Evolutionary conservation across 371 early-diverging fungal genomes (phyloP).

Genomic region (Lichtheimia ramosa): DNA sequence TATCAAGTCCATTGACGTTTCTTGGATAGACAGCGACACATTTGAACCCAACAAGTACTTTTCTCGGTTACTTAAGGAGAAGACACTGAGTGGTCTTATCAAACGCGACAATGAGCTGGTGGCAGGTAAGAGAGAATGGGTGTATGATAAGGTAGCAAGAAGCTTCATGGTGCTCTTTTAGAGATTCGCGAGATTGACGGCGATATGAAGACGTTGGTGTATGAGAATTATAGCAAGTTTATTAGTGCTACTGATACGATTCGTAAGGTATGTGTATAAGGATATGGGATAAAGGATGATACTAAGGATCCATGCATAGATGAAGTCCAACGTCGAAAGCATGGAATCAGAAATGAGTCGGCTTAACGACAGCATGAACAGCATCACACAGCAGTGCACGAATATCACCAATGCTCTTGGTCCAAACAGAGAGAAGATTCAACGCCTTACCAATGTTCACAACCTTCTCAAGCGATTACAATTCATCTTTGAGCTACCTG

Average conservation of each 20-base stretch:
- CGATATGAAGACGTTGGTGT: slow-evolving; percentile 95
- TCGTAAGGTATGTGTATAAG: slow-evolving; percentile 46
- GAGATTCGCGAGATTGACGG: slow-evolving; percentile 89
- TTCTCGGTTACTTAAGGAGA: slow-evolving; percentile 68
- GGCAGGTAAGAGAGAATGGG: slow-evolving; percentile 41
- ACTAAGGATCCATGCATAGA: slow-evolving; percentile 32
- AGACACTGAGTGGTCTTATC: slow-evolving; percentile 66
- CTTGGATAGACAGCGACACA: slow-evolving; percentile 52
- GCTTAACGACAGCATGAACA: slow-evolving; percentile 68
- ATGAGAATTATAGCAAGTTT: slow-evolving; percentile 95
- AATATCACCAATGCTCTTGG: slow-evolving; percentile 61
- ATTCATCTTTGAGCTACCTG: slow-evolving; percentile 85
- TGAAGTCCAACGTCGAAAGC: slow-evolving; percentile 74
- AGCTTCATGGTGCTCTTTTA: slow-evolving; percentile 7
- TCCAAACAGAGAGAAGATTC: slow-evolving; percentile 71
- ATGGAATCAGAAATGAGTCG: slow-evolving; percentile 80
- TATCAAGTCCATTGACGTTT: neutral
- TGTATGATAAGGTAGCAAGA: neutral
- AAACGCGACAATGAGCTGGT: slow-evolving; percentile 75
- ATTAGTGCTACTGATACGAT: slow-evolving; percentile 93
- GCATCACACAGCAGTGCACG: slow-evolving; percentile 58
- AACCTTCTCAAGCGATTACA: slow-evolving; percentile 75
- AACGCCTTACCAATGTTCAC: slow-evolving; percentile 75
- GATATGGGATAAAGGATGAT: neutral
- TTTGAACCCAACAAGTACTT: slow-evolving; percentile 79